Evolutionary conservation across 2,329 filamentous ascomycete genomes (phyloP).

Genomic region (Arthrobotrys conoides): DNA sequence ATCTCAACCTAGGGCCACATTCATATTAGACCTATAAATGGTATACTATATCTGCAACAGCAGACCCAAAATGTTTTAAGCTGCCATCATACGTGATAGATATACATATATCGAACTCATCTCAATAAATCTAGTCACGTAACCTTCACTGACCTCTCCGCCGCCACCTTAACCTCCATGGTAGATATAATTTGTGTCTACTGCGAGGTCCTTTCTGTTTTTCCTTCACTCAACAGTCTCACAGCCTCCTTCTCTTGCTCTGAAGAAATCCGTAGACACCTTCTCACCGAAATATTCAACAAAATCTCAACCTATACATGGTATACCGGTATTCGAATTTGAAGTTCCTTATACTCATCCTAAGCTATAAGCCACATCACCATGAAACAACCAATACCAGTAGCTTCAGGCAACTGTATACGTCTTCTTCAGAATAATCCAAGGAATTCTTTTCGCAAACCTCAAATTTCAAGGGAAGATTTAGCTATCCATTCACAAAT

Average conservation of each 20-base stretch:
- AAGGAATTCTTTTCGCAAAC: neutral
- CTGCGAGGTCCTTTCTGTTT: slow-evolving; percentile 20
- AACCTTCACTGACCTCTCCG: slow-evolving; percentile 10
- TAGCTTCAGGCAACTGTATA: neutral
- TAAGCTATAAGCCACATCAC: slow-evolving; percentile 1
- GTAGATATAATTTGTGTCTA: slow-evolving; percentile 8
- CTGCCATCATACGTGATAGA: no score
- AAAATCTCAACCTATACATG: slow-evolving; percentile 19
- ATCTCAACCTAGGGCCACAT: no score
- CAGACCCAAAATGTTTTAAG: no score
- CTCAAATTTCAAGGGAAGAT: neutral
- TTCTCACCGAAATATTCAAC: slow-evolving; percentile 14
- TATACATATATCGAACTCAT: neutral
- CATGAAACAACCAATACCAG: neutral
- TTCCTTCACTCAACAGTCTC: slow-evolving; percentile 5
- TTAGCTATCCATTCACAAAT: neutral
- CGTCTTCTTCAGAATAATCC: neutral
- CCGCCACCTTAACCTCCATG: neutral
- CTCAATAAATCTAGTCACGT: slow-evolving; percentile 11
- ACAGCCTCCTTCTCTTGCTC: slow-evolving; percentile 7
- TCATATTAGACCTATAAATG: no score
- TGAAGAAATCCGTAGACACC: neutral
- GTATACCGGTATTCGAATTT: neutral
- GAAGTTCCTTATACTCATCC: neutral
- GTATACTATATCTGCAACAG: no score